phyloP scores from a whole-genome alignment of 345 rosid genomes.

The Schrenkiella parvula region DNA sequence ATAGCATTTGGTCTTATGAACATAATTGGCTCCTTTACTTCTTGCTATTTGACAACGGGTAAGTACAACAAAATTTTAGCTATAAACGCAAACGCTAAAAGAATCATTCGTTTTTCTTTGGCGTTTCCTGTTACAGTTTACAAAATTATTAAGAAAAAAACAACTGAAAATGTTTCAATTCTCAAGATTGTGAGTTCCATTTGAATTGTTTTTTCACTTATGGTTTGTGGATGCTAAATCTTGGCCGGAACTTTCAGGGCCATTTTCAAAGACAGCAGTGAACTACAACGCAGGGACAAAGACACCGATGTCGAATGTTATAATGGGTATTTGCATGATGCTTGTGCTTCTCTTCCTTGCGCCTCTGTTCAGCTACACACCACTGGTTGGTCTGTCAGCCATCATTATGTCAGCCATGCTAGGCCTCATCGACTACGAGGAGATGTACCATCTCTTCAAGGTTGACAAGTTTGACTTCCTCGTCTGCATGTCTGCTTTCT shows the following conservation, averaged over 20 bases:
- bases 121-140: not conserved
- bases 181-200: no score
- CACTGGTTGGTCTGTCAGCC: slow-evolving; percentile 81
- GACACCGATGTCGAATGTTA: slow-evolving; percentile 71
- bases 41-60: slow-evolving; percentile 96
- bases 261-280: slow-evolving; percentile 92
- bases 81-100: not conserved
- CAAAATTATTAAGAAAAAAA: not conserved
- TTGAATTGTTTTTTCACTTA: not conserved
- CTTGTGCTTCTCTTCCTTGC: slow-evolving; percentile 71
- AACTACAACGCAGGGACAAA: slow-evolving; percentile 73
- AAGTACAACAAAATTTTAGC: not conserved
- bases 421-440: slow-evolving; percentile 68
- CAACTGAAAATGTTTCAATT: no score
- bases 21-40: slow-evolving; percentile 74
- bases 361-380: slow-evolving; percentile 81
- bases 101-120: not conserved
- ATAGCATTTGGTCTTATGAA: slow-evolving; percentile 90
- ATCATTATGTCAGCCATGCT: slow-evolving; percentile 92
- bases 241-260: slow-evolving; percentile 45
- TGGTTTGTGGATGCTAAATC: not conserved
- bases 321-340: slow-evolving; percentile 87
- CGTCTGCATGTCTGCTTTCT: slow-evolving; percentile 72
- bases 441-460: slow-evolving; percentile 55
- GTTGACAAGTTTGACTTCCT: slow-evolving; percentile 81